phyloP scores from a whole-genome alignment of 495 filamentous ascomycete genomes.

The Niebla homalea region DNA sequence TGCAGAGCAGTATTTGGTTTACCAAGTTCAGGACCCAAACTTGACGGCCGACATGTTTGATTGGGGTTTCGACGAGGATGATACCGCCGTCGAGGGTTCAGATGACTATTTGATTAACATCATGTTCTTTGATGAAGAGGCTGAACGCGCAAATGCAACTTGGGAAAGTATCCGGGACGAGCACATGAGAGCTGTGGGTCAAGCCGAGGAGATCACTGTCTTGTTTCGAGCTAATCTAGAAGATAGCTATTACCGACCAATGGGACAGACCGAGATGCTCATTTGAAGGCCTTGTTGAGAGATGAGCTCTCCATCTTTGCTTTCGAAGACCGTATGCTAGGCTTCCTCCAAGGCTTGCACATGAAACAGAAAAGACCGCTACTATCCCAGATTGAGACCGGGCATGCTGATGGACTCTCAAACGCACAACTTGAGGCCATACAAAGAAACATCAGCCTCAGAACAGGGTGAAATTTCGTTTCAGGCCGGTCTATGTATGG shows the following conservation, averaged over 20 bases:
- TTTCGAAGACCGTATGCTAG: constrained; percentile 19
- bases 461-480: too few relatives aligned
- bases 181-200: constrained; percentile 13
- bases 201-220: neutral
- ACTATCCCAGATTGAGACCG: constrained; percentile 33
- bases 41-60: constrained; percentile 17
- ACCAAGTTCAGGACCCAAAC: constrained; percentile 16
- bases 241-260: constrained; percentile 12
- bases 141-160: neutral
- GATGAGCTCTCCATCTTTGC: constrained; percentile 3
- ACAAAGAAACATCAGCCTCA: constrained; percentile 9
- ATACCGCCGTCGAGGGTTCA: constrained; percentile 10
- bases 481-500: too few relatives aligned
- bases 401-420: constrained; percentile 24
- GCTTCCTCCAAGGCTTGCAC: constrained; percentile 26
- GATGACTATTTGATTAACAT: constrained; percentile 14
- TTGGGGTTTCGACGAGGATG: constrained; percentile 21
- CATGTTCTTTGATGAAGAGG: constrained; percentile 17
- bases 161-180: constrained; percentile 13
- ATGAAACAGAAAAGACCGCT: constrained; percentile 26
- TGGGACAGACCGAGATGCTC: neutral
- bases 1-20: constrained; percentile 33
- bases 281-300: constrained; percentile 2
- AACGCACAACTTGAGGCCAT: constrained; percentile 24
- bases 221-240: neutral